Evolutionary conservation across 1,139 yeast species (phyloP).

Genomic region (Candida sanyaensis): DNA sequence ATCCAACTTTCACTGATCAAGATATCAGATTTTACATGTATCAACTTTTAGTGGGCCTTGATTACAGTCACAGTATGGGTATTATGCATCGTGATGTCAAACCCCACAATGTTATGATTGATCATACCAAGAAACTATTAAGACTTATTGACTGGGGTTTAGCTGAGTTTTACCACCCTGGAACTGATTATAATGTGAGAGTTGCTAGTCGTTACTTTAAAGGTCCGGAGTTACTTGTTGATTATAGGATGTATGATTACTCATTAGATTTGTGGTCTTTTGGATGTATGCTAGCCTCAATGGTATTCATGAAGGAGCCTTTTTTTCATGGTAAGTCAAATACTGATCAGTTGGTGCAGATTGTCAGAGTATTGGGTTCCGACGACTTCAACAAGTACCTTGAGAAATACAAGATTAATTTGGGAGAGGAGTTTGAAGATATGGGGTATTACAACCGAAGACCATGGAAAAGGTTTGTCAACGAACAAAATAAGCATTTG

Average conservation of each 20-base stretch:
- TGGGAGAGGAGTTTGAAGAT: conserved; percentile 83
- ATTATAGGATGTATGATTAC: conserved; percentile 90
- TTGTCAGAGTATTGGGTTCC: conserved; percentile 91
- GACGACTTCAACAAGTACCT: conserved; percentile 76
- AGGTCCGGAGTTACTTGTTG: conserved; percentile 96
- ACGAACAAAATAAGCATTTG: conserved; percentile 69
- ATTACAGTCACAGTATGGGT: conserved; percentile 95
- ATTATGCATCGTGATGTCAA: conserved; percentile 98
- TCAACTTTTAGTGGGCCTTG: conserved; percentile 86
- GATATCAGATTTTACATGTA: conserved; percentile 90
- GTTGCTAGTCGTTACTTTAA: conserved; percentile 98
- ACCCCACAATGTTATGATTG: conserved; percentile 98
- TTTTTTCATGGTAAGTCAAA: conserved; percentile 97
- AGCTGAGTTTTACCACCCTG: conserved; percentile 96
- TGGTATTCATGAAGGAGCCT: conserved; percentile 94
- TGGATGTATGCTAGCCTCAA: conserved; percentile 98
- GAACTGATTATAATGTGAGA: conserved; percentile 92
- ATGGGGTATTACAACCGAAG: conserved; percentile 78
- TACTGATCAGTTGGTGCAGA: conserved; percentile 93
- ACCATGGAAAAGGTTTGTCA: conserved; percentile 87
- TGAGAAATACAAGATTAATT: conserved; percentile 70
- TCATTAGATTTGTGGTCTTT: conserved; percentile 95
- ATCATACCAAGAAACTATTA: conserved; percentile 69
- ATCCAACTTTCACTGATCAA: conserved; percentile 81
- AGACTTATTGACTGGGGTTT: conserved; percentile 98